Evolutionary conservation across 805 yeast genomes (phyloP).

Genomic region (Candida pseudoglaebosa): DNA sequence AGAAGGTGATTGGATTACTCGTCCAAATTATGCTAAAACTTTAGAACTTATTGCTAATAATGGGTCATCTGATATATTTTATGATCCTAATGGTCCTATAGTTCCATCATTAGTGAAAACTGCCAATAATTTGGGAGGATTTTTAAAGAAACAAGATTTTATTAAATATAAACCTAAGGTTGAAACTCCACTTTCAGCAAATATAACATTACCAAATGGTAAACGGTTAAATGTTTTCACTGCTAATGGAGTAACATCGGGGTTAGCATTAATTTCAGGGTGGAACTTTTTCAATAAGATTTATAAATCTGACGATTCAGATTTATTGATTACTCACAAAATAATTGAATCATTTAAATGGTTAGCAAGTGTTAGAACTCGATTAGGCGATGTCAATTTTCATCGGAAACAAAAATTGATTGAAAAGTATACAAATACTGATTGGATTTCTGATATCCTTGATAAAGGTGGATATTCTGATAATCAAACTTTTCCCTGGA

Average conservation of each 20-base stretch:
- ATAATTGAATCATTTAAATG: slow-evolving; percentile 88
- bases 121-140: slow-evolving; percentile 59
- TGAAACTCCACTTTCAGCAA: slow-evolving; percentile 37
- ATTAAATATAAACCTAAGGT: slow-evolving; percentile 51
- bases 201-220: slow-evolving; percentile 14
- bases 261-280: slow-evolving; percentile 77
- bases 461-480: slow-evolving; percentile 48
- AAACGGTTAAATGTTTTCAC: slow-evolving; percentile 30
- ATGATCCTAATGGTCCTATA: slow-evolving; percentile 77
- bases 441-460: slow-evolving; percentile 56
- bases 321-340: slow-evolving; percentile 51
- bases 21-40: slow-evolving; percentile 65
- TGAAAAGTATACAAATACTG: slow-evolving; percentile 39
- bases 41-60: slow-evolving; percentile 64
- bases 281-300: slow-evolving; percentile 55
- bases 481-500: slow-evolving; percentile 58
- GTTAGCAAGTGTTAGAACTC: slow-evolving; percentile 83
- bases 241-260: slow-evolving; percentile 74
- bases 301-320: slow-evolving; percentile 19
- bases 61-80: slow-evolving; percentile 75
- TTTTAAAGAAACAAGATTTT: slow-evolving; percentile 64
- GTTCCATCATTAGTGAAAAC: slow-evolving; percentile 54
- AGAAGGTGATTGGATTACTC: slow-evolving; percentile 56
- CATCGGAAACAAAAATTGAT: slow-evolving; percentile 33
- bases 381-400: slow-evolving; percentile 63